Base-by-base conservation (phyloP, 192 early-diverging fungal species). In the Glomus cerebriforme region DNA sequence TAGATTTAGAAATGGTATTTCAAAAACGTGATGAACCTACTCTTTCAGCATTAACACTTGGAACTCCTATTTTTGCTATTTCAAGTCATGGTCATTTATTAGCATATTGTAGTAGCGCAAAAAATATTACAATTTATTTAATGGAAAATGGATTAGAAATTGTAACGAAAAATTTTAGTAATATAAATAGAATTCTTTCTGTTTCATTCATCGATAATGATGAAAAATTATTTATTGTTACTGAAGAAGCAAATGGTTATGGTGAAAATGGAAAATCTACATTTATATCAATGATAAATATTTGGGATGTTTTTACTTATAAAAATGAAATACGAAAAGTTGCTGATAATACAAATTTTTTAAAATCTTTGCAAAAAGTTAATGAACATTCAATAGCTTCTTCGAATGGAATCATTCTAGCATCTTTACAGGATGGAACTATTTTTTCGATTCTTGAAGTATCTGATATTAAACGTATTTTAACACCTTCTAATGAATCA, bases 111-210 rank as follows among this genome's bases (percentile, higher is more conserved):
- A 17, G 8, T 29, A 26, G 34, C 5, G 27, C 15, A 15, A 67
- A 29, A 7, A 7, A 8, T 67, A 35, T 67, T 19, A 35, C 3
- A 8, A 67, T 67, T 26, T 29, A 67, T 31, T 27, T 67, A 27
- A 29, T 67, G 65, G 65, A 67, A 35, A 67, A 67, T 67, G 27
- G 65, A 26, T 29, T 67, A 13, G 65, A 67, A 2, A 10, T 29
- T 67, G 26, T 8, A 2, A 67, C 27, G 7, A 67, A 67, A 35
- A 32, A 34, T 29, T 35, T 67, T 29, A 29, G 7, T 1, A 35
- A 24, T 10, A 29, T 17, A 34, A 15, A 67, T 3, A 67, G 26
- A 67, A 35, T 67, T 10, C 27, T 35, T 17, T 19, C 34, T 13
- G 27, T 67, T 34, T 17, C 17, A 29, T 67, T 67, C 17, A 67